phyloP scores from a whole-genome alignment of 495 filamentous ascomycete genomes.

The Hypoxylon intermedium region DNA sequence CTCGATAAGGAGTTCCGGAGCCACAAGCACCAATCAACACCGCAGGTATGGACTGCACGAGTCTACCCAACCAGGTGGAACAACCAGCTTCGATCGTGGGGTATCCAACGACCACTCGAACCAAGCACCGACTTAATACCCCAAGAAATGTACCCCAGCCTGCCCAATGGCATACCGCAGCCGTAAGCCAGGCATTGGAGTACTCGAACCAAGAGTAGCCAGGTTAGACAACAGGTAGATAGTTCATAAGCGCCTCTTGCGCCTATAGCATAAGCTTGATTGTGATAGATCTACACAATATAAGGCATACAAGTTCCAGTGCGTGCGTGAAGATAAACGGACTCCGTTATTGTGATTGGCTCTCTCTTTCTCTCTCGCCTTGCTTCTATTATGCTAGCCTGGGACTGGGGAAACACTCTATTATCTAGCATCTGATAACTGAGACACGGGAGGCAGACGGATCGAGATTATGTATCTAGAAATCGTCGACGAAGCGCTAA shows the following conservation, averaged over 20 bases:
- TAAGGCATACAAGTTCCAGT: conserved; percentile 7
- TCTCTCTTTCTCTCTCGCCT: conserved; percentile 5
- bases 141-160: too few relatives aligned
- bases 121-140: too few relatives aligned
- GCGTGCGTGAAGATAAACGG: background rate
- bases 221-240: background rate
- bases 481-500: conserved; percentile 1
- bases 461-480: conserved; percentile 14
- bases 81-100: too few relatives aligned
- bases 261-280: conserved; percentile 9
- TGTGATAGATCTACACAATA: conserved; percentile 2
- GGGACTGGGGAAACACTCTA: conserved; percentile 1
- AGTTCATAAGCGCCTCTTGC: conserved; percentile 20
- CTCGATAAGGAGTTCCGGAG: too few relatives aligned
- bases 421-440: background rate
- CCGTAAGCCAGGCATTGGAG: background rate
- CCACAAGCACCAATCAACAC: too few relatives aligned
- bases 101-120: too few relatives aligned
- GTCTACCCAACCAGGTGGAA: too few relatives aligned
- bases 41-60: too few relatives aligned
- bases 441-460: conserved; percentile 7
- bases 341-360: conserved; percentile 13
- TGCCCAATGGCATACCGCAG: background rate
- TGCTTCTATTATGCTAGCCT: conserved; percentile 11
- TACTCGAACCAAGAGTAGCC: background rate